Conservation (phyloP, 73 alveolate genomes). For the Tetrahymena elliotti region DNA sequence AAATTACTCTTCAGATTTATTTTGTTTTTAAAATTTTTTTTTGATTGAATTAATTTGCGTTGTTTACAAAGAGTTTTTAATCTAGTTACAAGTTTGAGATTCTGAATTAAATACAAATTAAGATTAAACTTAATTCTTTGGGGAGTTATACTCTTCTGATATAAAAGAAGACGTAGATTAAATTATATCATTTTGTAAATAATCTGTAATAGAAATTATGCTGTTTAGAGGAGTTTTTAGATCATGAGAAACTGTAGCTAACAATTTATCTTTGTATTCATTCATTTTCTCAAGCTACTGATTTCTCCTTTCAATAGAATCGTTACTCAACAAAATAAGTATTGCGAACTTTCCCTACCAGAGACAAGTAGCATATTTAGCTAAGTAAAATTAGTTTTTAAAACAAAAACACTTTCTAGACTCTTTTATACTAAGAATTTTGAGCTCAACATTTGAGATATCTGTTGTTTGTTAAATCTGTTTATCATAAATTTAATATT, state of each 20-base stretch:
- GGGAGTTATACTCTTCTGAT: not conserved
- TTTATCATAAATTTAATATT: not conserved
- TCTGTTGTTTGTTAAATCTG: not conserved
- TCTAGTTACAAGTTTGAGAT: not conserved
- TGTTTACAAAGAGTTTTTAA: not conserved
- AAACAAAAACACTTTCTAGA: not conserved
- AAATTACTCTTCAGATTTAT: not conserved
- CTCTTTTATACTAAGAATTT: not conserved
- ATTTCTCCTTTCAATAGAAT: not conserved
- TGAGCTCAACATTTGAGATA: not conserved
- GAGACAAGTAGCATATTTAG: not conserved
- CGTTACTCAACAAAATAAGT: not conserved
- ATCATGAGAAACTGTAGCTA: not conserved
- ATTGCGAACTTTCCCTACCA: not conserved
- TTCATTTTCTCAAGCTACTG: not conserved
- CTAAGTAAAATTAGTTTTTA: not conserved
- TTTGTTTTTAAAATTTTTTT: not conserved
- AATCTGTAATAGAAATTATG: not conserved
- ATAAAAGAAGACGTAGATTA: not conserved
- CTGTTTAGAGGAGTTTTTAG: constrained; percentile 1
- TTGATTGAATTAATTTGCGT: not conserved
- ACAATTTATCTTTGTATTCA: not conserved
- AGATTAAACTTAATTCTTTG: not conserved
- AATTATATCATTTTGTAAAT: not conserved
- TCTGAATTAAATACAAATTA: not conserved